phyloP scores from a whole-genome alignment of 2,329 filamentous ascomycete species.

The Biscogniauxia marginata region DNA sequence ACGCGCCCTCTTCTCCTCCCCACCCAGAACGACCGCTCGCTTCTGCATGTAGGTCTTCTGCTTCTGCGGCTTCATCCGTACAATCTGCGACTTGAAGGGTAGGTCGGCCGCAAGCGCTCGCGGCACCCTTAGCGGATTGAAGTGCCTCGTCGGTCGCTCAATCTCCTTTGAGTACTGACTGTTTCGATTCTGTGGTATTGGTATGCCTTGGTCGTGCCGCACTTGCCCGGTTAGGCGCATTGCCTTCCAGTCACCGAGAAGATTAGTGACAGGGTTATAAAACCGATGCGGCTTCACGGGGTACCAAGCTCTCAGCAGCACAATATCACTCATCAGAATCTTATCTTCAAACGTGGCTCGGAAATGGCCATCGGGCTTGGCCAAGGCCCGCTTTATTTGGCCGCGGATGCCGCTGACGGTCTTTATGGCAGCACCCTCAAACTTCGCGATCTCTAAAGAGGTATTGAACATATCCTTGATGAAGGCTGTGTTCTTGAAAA shows the following conservation, averaged over 20 bases:
- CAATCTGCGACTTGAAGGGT: slow-evolving; percentile 90
- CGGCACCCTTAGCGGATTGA: slow-evolving; percentile 77
- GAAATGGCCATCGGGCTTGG: slow-evolving; percentile 93
- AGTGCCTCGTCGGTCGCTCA: slow-evolving; percentile 67
- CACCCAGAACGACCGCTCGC: slow-evolving; percentile 80
- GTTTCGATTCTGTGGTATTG: slow-evolving; percentile 79
- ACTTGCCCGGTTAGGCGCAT: slow-evolving; percentile 96
- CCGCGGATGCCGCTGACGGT: slow-evolving; percentile 94
- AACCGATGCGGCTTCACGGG: slow-evolving; percentile 92
- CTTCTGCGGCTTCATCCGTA: slow-evolving; percentile 74
- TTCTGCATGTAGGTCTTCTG: slow-evolving; percentile 91
- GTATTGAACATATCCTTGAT: slow-evolving; percentile 98
- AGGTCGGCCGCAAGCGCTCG: slow-evolving; percentile 77
- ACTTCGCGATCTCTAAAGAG: slow-evolving; percentile 93
- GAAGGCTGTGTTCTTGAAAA: slow-evolving; percentile 99
- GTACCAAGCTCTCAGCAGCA: slow-evolving; percentile 96
- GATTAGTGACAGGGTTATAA: slow-evolving; percentile 94
- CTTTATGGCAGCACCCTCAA: slow-evolving; percentile 92
- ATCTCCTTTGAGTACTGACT: slow-evolving; percentile 71
- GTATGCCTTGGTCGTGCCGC: slow-evolving; percentile 70
- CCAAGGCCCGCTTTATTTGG: slow-evolving; percentile 93
- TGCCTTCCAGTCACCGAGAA: slow-evolving; percentile 80
- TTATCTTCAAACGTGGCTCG: slow-evolving; percentile 98
- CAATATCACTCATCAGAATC: slow-evolving; percentile 92
- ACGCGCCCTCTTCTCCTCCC: slow-evolving; percentile 86